These are phyloP conservation scores for Solanum phureja DNA, from an alignment of 257 asterid genomes.

Conservation along the genomic window DNA sequence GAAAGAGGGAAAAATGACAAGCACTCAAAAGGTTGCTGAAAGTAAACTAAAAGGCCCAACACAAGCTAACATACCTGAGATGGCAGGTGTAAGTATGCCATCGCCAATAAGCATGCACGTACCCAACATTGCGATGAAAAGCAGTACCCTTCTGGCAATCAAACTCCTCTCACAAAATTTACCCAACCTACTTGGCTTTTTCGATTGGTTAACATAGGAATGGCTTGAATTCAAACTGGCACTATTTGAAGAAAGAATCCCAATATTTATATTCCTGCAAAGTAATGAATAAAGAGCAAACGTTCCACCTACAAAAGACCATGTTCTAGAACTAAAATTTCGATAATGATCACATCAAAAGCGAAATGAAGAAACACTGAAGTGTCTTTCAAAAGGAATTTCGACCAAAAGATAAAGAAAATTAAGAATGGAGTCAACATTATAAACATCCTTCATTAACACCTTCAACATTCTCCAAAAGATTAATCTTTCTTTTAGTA, in stretches of 20 bases:
- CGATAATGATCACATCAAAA: background rate
- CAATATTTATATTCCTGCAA: conserved; percentile 40
- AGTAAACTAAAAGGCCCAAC: background rate
- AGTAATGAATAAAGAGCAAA: conserved; percentile 56
- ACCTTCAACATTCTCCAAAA: background rate
- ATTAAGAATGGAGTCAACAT: background rate
- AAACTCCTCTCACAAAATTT: conserved; percentile 31
- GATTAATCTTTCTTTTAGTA: background rate
- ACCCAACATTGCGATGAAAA: conserved; percentile 42
- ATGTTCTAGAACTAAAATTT: background rate
- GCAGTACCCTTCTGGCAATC: conserved; percentile 32
- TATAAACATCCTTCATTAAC: background rate
- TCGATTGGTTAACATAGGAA: background rate
- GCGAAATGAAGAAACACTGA: background rate
- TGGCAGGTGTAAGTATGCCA: conserved; percentile 63
- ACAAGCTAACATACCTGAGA: conserved; percentile 36
- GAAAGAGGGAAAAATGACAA: background rate
- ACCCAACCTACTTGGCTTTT: conserved; percentile 21
- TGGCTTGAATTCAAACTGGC: background rate
- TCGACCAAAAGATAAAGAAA: background rate
- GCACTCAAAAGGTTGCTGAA: background rate
- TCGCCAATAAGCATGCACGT: conserved; percentile 68
- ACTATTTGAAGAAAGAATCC: conserved; percentile 21
- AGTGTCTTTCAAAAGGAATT: background rate
- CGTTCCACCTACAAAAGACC: conserved; percentile 37